Evolutionary conservation across 345 rosid species (phyloP), one percentile per base, ranked within the genome.

Genomic region (Durio zibethinus): DNA sequence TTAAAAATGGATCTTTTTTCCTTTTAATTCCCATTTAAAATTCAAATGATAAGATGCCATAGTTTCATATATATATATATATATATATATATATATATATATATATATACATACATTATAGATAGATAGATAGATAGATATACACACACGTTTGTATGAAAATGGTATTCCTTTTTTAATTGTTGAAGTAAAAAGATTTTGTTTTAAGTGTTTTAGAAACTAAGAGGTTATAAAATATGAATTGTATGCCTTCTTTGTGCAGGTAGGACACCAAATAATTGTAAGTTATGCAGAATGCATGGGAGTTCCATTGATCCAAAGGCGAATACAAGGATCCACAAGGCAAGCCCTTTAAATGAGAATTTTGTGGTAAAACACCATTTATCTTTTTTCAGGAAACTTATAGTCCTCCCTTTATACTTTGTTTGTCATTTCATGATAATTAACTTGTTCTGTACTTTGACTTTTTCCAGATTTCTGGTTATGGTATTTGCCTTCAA

Each of bases 191-290:
- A 21, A 31, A 33, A 31, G 5, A 5, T 42, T 18, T 10, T 43
- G 9, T 66, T 43, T 10, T 4, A 11, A 67, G 16, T 72, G 31
- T 50, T 72, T 48, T 20, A 43, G 2, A 53, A 33, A n/a, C 27
- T 31, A 16, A 29, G 20, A 57, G 33, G 25, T 56, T 8, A 73
- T 23, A 40, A 27, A 74, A 27, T 10, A 42, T 75, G 57, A 27
- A 31, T 27, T 7, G n/a, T 61, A 38, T 78, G 76, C 20, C 15
- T 76, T 64, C 67, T 23, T 75, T 68, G 67, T 48, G 31, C 80
- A 96, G 97, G 98, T 96, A 38, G 99, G 98, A 52, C 99, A 96
- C 80, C 97, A 94, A 80, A 92, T 96, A 78, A 75, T 97, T 78
- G 95, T 84, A 72, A 81, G 96, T 50, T 97, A 92, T 65, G 97